Base-by-base conservation (phyloP, 805 yeast species). In the Wickerhamiella brachini region DNA sequence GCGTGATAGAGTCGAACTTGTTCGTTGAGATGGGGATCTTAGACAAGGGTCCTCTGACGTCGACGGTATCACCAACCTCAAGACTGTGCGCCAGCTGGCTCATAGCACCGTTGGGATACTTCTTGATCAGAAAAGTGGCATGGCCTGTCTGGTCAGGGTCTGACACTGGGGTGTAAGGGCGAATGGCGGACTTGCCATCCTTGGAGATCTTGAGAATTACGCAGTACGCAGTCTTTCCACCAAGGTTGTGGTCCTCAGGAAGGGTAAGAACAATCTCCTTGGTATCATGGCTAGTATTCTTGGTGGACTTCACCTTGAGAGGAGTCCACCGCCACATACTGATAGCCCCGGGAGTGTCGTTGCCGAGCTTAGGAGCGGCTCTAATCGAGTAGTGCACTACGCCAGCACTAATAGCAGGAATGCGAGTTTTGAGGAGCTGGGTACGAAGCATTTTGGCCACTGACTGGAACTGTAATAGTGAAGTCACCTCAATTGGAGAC, bases 11-110 rank as follows among this genome's bases (percentile, higher is more conserved):
- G 62, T 84, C 78, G 73, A 78, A 90, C 65, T 81, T 78, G 75
- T 93, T 90, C 59, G 90, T 83, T 61, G 76, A 76, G 87, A 94
- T 86, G 66, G 83, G 79, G 85, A 93, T 89, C 75, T 93, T 93
- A 62, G 76, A 73, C 57, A 88, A 77, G 58, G 97, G 97, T 48
- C 98, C 98, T 74, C 88, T 90, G 77, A 93, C 84, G 9, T 95
- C 71, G 51, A 93, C 75, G 49, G 88, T 78, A 62, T 93, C 97
- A 62, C 83, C 78, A 54, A 77, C 79, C 68, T 83, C 80, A 65
- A 90, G 78, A 54, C 69, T 68, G 66, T 75, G 78, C 53, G 87
- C 68, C 70, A 86, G 93, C 63, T 72, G 72, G 50, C 90, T 78
- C 79, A 88, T 80, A 70, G 85, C 83, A 62, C 97, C 97, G 51